phyloP scores from a whole-genome alignment of 2,329 filamentous ascomycete species.

The Sordariomycetes sp. region DNA sequence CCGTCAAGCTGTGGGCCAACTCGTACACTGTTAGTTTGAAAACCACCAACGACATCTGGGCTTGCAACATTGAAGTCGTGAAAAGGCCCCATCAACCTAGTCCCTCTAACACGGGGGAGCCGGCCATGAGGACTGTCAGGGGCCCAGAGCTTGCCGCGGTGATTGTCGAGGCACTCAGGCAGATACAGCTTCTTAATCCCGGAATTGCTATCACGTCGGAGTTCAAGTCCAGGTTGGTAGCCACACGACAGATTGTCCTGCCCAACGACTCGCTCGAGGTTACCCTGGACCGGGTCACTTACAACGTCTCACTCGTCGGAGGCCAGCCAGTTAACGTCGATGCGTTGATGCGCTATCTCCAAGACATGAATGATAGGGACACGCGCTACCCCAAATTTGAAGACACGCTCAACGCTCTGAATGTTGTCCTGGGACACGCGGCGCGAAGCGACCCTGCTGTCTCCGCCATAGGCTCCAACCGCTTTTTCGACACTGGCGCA shows the following conservation, averaged over 20 bases:
- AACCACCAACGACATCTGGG: conserved; percentile 19
- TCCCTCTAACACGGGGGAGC: conserved; percentile 2
- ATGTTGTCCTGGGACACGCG: conserved; percentile 32
- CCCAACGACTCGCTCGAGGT: conserved; percentile 2
- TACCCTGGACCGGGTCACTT: background rate
- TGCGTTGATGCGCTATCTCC: conserved; percentile 27
- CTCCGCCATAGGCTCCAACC: conserved; percentile 28
- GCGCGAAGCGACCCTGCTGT: conserved; percentile 21
- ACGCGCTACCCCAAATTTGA: conserved; percentile 29
- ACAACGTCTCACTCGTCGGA: background rate
- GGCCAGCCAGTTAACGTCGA: background rate
- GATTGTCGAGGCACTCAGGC: conserved; percentile 20
- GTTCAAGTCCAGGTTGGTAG: conserved; percentile 31
- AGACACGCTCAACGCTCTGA: conserved; percentile 35
- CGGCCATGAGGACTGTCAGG: conserved; percentile 7
- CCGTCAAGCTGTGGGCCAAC: conserved; percentile 37
- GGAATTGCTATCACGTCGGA: conserved; percentile 27
- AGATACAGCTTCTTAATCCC: conserved; percentile 18
- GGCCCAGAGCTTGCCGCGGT: conserved; percentile 3
- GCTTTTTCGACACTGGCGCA: conserved; percentile 27
- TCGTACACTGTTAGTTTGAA: conserved; percentile 33
- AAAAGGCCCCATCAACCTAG: conserved; percentile 9
- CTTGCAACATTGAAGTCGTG: conserved; percentile 28
- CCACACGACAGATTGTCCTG: conserved; percentile 4
- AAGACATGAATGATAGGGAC: conserved; percentile 23